These are phyloP conservation scores for Leccinum fibrillosum DNA, from an alignment of 768 basidiomycete species.

Conservation along the genomic window DNA sequence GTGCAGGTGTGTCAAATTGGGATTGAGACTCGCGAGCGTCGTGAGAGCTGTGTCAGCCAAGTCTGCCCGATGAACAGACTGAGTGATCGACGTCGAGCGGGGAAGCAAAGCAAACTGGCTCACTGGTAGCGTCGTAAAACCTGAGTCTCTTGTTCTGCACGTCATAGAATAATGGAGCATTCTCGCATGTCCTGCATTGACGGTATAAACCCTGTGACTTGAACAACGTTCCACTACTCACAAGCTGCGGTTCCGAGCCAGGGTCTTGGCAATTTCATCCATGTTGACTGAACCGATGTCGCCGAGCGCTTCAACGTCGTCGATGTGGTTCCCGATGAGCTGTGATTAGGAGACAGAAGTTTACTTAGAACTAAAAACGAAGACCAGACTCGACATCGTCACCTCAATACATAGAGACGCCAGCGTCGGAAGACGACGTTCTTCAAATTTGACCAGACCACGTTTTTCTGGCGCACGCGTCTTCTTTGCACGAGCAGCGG, in stretches of 20 bases:
- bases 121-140: slow-evolving; percentile 90
- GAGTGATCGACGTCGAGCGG: not conserved
- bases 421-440: slow-evolving; percentile 64
- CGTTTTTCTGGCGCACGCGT: slow-evolving; percentile 65
- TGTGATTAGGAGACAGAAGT: slow-evolving; percentile 25
- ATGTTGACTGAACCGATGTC: slow-evolving; percentile 84
- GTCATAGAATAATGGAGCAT: slow-evolving; percentile 83
- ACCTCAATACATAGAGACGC: slow-evolving; percentile 83
- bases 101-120: slow-evolving; percentile 23
- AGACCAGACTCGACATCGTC: not conserved
- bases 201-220: slow-evolving; percentile 1
- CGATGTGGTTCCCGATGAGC: slow-evolving; percentile 82
- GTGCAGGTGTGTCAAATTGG: slow-evolving; percentile 72
- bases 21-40: slow-evolving; percentile 77
- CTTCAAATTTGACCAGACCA: slow-evolving; percentile 65
- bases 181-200: slow-evolving; percentile 62
- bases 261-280: slow-evolving; percentile 77
- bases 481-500: slow-evolving; percentile 56
- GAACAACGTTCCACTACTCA: slow-evolving; percentile 38
- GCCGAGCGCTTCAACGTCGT: slow-evolving; percentile 86
- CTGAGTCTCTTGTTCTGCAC: slow-evolving; percentile 61
- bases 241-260: slow-evolving; percentile 81
- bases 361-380: not conserved
- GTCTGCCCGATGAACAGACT: slow-evolving; percentile 40
- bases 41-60: slow-evolving; percentile 64